Evolutionary conservation across 352 stramenopile genomes (phyloP).

Genomic region (Pythium sukuiense): DNA sequence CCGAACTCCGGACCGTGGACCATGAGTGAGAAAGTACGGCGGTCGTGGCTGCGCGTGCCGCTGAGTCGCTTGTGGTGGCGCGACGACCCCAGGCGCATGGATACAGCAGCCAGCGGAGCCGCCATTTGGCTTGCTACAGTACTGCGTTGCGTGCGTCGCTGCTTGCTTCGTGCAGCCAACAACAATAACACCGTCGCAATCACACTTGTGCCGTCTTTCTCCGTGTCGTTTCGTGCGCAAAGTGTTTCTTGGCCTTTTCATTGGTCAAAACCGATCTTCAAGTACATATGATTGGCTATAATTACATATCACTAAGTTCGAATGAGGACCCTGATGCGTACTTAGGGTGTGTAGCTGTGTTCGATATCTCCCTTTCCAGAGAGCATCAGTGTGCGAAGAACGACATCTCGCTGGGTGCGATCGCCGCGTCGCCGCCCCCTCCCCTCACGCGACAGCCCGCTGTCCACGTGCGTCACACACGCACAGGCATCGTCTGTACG

Average conservation of each 20-base stretch:
- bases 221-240: not conserved
- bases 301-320: not conserved
- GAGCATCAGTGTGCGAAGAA: not conserved
- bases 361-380: slow-evolving; percentile 3
- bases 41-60: slow-evolving; percentile 29
- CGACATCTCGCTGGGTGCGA: slow-evolving; percentile 2
- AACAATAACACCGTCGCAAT: not conserved
- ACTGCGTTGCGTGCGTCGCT: too few relatives aligned
- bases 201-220: not conserved
- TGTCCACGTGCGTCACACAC: not conserved
- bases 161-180: too few relatives aligned
- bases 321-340: not conserved
- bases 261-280: not conserved
- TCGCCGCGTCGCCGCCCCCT: not conserved
- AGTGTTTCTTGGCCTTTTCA: not conserved
- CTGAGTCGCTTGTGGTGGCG: slow-evolving; percentile 36
- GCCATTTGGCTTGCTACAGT: not conserved
- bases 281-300: not conserved
- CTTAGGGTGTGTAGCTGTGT: not conserved
- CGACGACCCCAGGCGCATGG: not conserved
- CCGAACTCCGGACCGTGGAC: slow-evolving; percentile 74
- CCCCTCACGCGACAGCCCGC: not conserved
- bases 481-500: not conserved
- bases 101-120: not conserved
- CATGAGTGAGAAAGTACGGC: slow-evolving; percentile 56